Evolutionary conservation across 2,329 filamentous ascomycete species (phyloP), one percentile per base, ranked within the genome.

Genomic region (Fusarium luffae): DNA sequence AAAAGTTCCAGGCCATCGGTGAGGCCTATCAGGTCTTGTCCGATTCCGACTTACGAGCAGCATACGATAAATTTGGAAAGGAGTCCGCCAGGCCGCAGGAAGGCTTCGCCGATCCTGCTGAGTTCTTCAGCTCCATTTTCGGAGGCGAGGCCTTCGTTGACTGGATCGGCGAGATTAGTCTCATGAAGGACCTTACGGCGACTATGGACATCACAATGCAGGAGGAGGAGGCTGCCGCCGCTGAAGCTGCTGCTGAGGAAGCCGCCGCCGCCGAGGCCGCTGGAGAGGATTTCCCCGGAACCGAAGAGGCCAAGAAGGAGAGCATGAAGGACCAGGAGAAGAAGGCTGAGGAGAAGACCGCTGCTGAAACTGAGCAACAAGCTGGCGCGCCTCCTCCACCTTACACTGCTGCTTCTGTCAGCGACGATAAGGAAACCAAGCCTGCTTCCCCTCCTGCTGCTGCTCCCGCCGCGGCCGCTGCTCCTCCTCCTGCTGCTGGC

Each of bases 51-150:
- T 87, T 98, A 68, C 91, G 96, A 76, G 93, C 92, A 76, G 91
- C 93, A 77, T 99, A 99, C 84, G 96, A 99, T 82, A 97, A 97
- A 82, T 95, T 90, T 85, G 96, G 96, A 79, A 98, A 98, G 82
- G 96, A 99, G 76, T 90, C 93, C 73, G 94, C 96, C 8, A 93
- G 95, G 77, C 96, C 96, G 1, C 89, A 90, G 75, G 92, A 93
- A 75, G 96, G 96, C 68, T 99, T 99, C 80, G 93, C 93, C 85
- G 96, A 99, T 79, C 96, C 96, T 2, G 88, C 94, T 70, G 96
- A 99, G 82, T 99, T 99, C 87, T 99, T 99, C 83, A 92, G 92
- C 76, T 97, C 94, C 85, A 99, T 99, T 74, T 99, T 99, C 78
- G 96, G 96, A 74, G 96, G 96, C 65, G 95, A 98, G 75, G 94